Evolutionary conservation across 1,284 basidiomycete genomes (phyloP).

Genomic region (Heterobasidion parviporum): DNA sequence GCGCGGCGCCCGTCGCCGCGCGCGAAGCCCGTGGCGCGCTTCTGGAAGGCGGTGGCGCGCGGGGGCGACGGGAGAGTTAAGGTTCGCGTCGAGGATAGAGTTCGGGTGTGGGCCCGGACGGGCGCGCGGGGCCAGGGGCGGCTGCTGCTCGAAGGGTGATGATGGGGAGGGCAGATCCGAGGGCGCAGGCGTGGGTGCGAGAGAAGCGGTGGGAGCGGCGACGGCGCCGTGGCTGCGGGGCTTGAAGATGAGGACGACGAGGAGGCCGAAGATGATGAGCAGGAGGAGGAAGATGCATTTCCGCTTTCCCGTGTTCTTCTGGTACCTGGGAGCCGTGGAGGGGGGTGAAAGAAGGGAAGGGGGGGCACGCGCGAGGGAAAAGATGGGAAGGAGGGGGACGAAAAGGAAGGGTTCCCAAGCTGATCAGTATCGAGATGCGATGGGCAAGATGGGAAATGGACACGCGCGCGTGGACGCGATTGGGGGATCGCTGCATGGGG

Average conservation of each 20-base stretch:
- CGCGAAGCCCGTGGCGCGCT: too few species aligned
- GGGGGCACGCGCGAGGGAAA: not conserved
- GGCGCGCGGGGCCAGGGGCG: not conserved
- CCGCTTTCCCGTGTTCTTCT: conserved; percentile 86
- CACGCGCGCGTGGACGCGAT: too few species aligned
- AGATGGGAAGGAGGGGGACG: not conserved
- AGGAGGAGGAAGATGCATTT: conserved; percentile 90
- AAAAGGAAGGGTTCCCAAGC: not conserved
- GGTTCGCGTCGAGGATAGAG: too few species aligned
- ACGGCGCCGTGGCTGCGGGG: conserved; percentile 40
- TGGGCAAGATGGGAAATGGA: too few species aligned
- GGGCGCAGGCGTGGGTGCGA: not conserved
- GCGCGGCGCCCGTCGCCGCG: too few species aligned
- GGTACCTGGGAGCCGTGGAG: conserved; percentile 52
- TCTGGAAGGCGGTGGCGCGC: too few species aligned
- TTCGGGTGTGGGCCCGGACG: too few species aligned
- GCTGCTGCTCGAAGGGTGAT: not conserved
- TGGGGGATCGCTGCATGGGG: too few species aligned
- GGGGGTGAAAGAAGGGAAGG: not conserved
- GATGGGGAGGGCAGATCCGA: not conserved
- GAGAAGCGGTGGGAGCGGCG: conserved; percentile 9
- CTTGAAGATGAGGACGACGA: conserved; percentile 78
- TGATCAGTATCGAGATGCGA: not conserved
- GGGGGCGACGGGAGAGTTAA: too few species aligned
- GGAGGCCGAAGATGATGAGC: conserved; percentile 81